Evolutionary conservation across 1,284 basidiomycete genomes (phyloP), one percentile per base, ranked within the genome.

Genomic region (Sanghuangporus weigelae): DNA sequence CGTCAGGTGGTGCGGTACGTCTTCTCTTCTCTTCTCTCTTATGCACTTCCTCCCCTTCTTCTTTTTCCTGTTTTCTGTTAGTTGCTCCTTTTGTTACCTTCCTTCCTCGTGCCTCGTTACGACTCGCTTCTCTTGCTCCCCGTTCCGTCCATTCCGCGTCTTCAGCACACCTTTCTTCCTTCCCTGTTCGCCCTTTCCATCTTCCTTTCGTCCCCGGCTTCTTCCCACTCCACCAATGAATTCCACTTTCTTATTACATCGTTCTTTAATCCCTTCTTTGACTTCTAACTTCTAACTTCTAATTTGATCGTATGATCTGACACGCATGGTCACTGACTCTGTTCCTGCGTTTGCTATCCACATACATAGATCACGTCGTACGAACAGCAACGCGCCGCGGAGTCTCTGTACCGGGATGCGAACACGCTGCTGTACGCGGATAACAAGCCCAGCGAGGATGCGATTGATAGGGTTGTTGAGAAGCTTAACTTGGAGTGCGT

Each of bases 401-500:
- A 95, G 67, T 86, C 84, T 67, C 78, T 96, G 49, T 97, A 97
- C 74, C 85, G 95, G 63, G 93, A 95, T 69, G 91, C 93, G 35
- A 95, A 96, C 69, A 92, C 89, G 11, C 79, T 97, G 50, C 81
- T 93, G 14, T 98, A 98, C 72, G 96, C 93, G 1, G 94, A 98
- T 73, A 95, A 87, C 78, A 95, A 94, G 71, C 97, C 96, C 0
- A 86, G 82, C 40, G 96, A 99, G 70, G 95, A 96, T 53, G 95
- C 95, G 3, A 91, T 99, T 67, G 97, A 99, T 75, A 80, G 93
- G 23, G 90, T 99, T 16, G 87, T 97, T 21, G 78, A 83, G 64
- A 96, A 98, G 77, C 88, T 99, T 70, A 99, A 98, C 73, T 81
- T 84, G 75, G 96, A 98, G 95, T 93, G 75, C 67, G 93, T 87